Conservation (phyloP, 495 filamentous ascomycete genomes). For the Talaromyces borbonicus region DNA sequence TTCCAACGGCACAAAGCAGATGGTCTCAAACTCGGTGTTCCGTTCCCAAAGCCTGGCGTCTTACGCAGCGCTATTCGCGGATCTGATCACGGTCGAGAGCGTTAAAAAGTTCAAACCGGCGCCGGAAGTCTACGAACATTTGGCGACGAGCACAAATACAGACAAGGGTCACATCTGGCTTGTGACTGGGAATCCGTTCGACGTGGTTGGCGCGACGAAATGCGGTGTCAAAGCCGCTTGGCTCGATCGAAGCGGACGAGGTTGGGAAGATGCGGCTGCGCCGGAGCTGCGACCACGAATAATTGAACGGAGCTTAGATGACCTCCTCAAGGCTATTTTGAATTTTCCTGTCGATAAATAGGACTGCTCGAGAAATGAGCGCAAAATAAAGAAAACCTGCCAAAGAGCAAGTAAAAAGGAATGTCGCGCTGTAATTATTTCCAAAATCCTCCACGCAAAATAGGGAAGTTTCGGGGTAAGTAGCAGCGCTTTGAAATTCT, state of each 20-base stretch:
- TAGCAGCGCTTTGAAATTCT: conserved; percentile 23
- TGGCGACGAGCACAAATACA: conserved; percentile 45
- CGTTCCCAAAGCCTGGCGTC: conserved; percentile 46
- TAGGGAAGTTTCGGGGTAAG: conserved; percentile 42
- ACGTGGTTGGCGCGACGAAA: conserved; percentile 44
- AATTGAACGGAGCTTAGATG: conserved; percentile 21
- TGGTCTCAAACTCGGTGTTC: conserved; percentile 52
- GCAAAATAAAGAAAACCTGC: too few relatives aligned
- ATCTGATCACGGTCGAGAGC: conserved; percentile 53
- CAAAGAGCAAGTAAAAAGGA: too few relatives aligned
- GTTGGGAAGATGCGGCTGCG: conserved; percentile 28
- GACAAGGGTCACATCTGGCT: conserved; percentile 54
- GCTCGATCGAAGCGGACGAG: conserved; percentile 49
- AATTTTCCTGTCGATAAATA: not conserved
- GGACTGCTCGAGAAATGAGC: too few relatives aligned
- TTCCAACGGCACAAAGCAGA: conserved; percentile 59
- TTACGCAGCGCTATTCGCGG: conserved; percentile 38
- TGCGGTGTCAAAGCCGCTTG: conserved; percentile 52
- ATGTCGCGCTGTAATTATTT: conserved; percentile 42
- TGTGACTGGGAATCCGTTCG: conserved; percentile 72
- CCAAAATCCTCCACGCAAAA: conserved; percentile 38
- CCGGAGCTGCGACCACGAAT: conserved; percentile 21
- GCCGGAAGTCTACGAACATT: conserved; percentile 49
- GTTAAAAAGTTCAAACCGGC: conserved; percentile 59
- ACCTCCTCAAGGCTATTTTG: conserved; percentile 19